Conservation (phyloP, 768 basidiomycete species). For the Pleurotus tuoliensis region DNA sequence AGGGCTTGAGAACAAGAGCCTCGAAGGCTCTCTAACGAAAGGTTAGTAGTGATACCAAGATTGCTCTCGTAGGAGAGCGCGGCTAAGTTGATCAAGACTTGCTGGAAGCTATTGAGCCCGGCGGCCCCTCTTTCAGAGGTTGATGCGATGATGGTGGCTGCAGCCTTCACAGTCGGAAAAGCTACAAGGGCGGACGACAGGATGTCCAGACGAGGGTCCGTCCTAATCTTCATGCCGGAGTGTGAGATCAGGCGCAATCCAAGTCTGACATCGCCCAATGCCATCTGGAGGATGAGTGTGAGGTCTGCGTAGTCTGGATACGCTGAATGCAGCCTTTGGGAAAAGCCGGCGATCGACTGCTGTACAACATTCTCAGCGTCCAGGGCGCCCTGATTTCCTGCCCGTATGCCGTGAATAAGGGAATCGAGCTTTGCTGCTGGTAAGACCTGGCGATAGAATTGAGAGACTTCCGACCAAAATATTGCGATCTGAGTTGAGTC, state of each 20-base stretch:
- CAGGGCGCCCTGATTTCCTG: constrained; percentile 30
- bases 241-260: constrained; percentile 57
- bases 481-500: constrained; percentile 49
- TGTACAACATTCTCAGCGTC: constrained; percentile 72
- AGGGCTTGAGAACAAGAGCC: constrained; percentile 63
- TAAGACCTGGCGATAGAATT: constrained; percentile 65
- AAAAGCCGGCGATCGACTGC: constrained; percentile 74
- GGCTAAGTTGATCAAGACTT: constrained; percentile 45
- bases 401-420: constrained; percentile 36
- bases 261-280: constrained; percentile 61
- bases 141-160: constrained; percentile 28
- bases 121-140: constrained; percentile 22
- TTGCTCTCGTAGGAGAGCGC: constrained; percentile 41
- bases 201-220: constrained; percentile 16
- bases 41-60: constrained; percentile 31
- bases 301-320: constrained; percentile 78
- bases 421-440: constrained; percentile 43
- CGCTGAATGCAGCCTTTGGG: constrained; percentile 60
- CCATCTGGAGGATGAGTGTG: constrained; percentile 58
- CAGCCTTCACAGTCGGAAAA: constrained; percentile 52
- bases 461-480: constrained; percentile 74
- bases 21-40: constrained; percentile 35
- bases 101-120: constrained; percentile 31
- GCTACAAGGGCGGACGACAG: constrained; percentile 35
- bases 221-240: constrained; percentile 10